Conservation (phyloP, 106 monocot species). For the Dendrobium nobile region DNA sequence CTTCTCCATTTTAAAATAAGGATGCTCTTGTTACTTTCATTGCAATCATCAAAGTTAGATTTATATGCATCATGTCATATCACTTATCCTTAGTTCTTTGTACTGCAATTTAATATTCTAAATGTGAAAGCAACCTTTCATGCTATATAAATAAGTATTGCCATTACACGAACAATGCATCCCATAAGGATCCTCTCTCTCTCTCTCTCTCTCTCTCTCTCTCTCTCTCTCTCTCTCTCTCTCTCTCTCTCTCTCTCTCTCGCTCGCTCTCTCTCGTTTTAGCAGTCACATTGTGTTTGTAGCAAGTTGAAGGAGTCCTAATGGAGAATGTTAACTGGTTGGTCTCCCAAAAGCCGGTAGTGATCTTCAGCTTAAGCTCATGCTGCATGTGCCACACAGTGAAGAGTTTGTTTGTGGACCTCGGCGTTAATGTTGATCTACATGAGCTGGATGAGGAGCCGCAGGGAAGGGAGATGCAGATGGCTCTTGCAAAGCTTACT, state of each 20-base stretch:
- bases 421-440: constrained; percentile 35
- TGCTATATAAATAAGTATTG: neutral
- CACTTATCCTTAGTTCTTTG: neutral
- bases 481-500: constrained; percentile 23
- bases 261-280: too few species aligned
- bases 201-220: too few species aligned
- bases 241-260: too few species aligned
- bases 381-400: constrained; percentile 56
- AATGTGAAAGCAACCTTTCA: neutral
- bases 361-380: constrained; percentile 48
- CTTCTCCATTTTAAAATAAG: too few species aligned
- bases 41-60: neutral
- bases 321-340: constrained; percentile 35
- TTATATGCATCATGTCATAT: neutral
- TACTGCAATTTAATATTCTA: neutral
- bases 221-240: too few species aligned
- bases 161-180: neutral
- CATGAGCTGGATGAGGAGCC: constrained; percentile 48
- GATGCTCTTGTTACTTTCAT: too few species aligned
- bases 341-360: constrained; percentile 33
- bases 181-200: too few species aligned
- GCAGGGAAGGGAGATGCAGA: constrained; percentile 46
- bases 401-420: constrained; percentile 34
- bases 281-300: too few species aligned
- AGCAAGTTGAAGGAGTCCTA: neutral